phyloP scores from a whole-genome alignment of 129 eudicot species.

The Erigeron canadensis region DNA sequence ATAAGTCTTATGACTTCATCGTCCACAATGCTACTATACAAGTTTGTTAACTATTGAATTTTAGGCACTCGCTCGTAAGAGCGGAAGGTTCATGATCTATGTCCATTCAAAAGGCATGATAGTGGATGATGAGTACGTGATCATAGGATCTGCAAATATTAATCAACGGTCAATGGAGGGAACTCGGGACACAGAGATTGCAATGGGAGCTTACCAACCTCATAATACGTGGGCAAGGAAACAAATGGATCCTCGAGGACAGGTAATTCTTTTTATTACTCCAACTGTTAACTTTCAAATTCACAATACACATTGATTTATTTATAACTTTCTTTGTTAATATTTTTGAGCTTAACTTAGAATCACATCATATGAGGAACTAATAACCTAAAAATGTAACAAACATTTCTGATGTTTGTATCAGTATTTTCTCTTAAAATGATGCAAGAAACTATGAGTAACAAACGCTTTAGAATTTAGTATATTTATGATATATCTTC shows the following conservation, averaged over 20 bases:
- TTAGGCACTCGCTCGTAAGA: slow-evolving; percentile 70
- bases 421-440: too few species aligned
- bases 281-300: not conserved
- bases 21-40: not conserved
- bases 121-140: slow-evolving; percentile 90
- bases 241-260: slow-evolving; percentile 61
- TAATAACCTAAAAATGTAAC: too few species aligned
- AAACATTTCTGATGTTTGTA: too few species aligned
- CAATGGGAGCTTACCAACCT: slow-evolving; percentile 99
- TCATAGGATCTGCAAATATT: slow-evolving; percentile 85
- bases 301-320: not conserved
- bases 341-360: not conserved
- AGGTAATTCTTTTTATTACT: slow-evolving; percentile 44
- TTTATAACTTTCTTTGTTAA: not conserved
- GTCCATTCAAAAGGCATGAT: slow-evolving; percentile 98
- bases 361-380: not conserved
- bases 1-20: too few species aligned
- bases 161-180: slow-evolving; percentile 97
- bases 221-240: slow-evolving; percentile 77
- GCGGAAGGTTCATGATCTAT: slow-evolving; percentile 81
- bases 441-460: too few species aligned
- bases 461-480: too few species aligned
- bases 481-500: too few species aligned
- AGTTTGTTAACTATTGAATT: not conserved
- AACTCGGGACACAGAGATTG: slow-evolving; percentile 91